Evolutionary conservation across 2,329 filamentous ascomycete species (phyloP).

Genomic region (Fusarium sp.): DNA sequence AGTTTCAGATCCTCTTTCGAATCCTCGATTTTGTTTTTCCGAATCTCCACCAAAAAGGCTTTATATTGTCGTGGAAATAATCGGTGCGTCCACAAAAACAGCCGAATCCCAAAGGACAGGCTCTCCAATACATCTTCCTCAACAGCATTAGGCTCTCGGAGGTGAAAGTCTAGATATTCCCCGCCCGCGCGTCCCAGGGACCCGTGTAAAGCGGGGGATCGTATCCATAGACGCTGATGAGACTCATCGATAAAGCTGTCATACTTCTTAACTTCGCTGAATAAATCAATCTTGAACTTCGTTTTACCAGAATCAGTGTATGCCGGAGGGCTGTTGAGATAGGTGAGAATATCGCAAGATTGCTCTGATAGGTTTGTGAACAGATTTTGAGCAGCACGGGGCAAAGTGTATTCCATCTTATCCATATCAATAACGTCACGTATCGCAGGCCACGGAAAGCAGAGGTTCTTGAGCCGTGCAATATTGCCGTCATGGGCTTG

Average conservation of each 20-base stretch:
- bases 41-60: constrained; percentile 2
- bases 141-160: background rate
- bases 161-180: constrained; percentile 21
- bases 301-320: constrained; percentile 2
- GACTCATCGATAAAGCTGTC: constrained; percentile 16
- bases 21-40: background rate
- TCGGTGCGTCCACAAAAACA: constrained; percentile 24
- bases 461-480: constrained; percentile 14
- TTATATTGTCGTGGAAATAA: constrained; percentile 20
- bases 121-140: background rate
- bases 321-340: constrained; percentile 23
- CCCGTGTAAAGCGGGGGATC: constrained; percentile 14
- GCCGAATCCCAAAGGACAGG: constrained; percentile 11
- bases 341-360: constrained; percentile 24
- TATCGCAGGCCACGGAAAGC: constrained; percentile 33
- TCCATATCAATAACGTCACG: constrained; percentile 30
- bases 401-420: constrained; percentile 6
- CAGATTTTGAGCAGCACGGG: constrained; percentile 24
- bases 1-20: background rate
- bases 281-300: constrained; percentile 11
- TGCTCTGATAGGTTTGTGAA: constrained; percentile 26
- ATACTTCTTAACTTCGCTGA: constrained; percentile 19
- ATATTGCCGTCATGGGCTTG: background rate
- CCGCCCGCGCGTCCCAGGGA: constrained; percentile 5
- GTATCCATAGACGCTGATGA: constrained; percentile 23